A percentile compares a stretch with the other conserved stretches of the same genome.
These are phyloP conservation scores for Intubia oerlemansii DNA, from an alignment of 2,329 filamentous ascomycete species.

Conservation along the genomic window DNA sequence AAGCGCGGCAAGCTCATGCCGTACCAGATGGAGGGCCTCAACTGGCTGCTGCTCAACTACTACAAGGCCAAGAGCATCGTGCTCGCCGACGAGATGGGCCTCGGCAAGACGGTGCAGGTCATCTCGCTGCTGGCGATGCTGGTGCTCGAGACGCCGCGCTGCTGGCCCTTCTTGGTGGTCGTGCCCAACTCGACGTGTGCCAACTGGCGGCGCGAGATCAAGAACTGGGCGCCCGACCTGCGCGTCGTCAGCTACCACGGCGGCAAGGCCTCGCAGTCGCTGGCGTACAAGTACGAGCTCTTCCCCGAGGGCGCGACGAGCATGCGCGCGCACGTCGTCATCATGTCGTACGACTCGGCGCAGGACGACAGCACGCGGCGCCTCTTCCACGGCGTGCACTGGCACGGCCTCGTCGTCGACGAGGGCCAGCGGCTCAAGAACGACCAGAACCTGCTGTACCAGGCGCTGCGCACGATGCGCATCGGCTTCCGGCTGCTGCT, in stretches of 20 bases:
- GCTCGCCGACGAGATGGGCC: constrained; percentile 91
- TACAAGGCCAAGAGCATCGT: constrained; percentile 67
- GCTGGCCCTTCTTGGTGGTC: constrained; percentile 83
- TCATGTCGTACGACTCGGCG: constrained; percentile 87
- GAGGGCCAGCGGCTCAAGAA: constrained; percentile 94
- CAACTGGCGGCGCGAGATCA: constrained; percentile 96
- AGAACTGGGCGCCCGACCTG: constrained; percentile 71
- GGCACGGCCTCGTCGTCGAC: constrained; percentile 79
- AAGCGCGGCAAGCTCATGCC: constrained; percentile 61
- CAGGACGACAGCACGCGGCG: constrained; percentile 45
- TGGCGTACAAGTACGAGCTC: constrained; percentile 67
- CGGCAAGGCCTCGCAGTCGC: constrained; percentile 47
- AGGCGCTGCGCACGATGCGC: constrained; percentile 47
- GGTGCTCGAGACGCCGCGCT: constrained; percentile 42
- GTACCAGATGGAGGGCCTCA: constrained; percentile 82
- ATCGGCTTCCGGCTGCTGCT: constrained; percentile 71
- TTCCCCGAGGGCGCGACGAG: constrained; percentile 46
- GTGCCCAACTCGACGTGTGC: constrained; percentile 88
- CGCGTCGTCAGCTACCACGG: constrained; percentile 90
- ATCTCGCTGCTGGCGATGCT: constrained; percentile 63
- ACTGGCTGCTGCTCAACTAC: constrained; percentile 90
- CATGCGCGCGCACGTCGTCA: constrained; percentile 73
- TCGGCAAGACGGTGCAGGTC: constrained; percentile 92
- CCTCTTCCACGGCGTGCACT: constrained; percentile 51
- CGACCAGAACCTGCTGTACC: constrained; percentile 66